These are phyloP conservation scores for Rhodotorula sp. DNA, from an alignment of 1,284 basidiomycete genomes.

Conservation along the genomic window DNA sequence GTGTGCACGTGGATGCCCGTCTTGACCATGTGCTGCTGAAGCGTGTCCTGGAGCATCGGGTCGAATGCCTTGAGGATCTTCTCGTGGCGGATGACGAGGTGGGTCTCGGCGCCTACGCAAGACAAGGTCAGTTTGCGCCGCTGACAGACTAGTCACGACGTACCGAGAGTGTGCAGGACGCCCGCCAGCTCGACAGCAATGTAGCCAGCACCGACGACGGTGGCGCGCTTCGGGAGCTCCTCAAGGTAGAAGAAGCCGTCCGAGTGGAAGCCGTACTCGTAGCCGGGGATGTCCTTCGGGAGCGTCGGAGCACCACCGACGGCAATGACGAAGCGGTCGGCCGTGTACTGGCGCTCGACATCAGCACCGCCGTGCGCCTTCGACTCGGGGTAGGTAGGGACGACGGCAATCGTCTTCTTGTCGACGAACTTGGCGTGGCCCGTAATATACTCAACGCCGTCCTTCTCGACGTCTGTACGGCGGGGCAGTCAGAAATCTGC, in stretches of 20 bases:
- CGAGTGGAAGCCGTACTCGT: conserved; percentile 83
- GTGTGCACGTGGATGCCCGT: conserved; percentile 87
- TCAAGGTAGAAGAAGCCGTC: conserved; percentile 96
- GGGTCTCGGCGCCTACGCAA: conserved; percentile 78
- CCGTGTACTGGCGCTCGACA: conserved; percentile 42
- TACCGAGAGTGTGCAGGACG: conserved; percentile 67
- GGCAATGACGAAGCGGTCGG: conserved; percentile 78
- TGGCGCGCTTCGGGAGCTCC: conserved; percentile 87
- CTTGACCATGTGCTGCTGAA: conserved; percentile 94
- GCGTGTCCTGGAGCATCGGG: conserved; percentile 76
- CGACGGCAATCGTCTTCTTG: conserved; percentile 46
- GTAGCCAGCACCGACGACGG: conserved; percentile 93
- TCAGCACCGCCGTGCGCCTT: conserved; percentile 41
- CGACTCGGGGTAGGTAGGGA: conserved; percentile 38
- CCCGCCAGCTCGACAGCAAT: conserved; percentile 90
- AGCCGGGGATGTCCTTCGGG: conserved; percentile 87
- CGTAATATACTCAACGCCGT: conserved; percentile 83
- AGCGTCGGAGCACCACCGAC: conserved; percentile 82
- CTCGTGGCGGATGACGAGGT: conserved; percentile 85
- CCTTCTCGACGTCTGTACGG: conserved; percentile 72
- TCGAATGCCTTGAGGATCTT: conserved; percentile 92
- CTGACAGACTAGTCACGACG: neutral
- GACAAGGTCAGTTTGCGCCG: neutral
- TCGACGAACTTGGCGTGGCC: conserved; percentile 70
- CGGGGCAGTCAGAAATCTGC: neutral